A percentile compares a stretch with the other conserved stretches of the same genome.
These are phyloP conservation scores for Quercus cerris DNA, from an alignment of 306 rosid genomes.

Conservation along the genomic window DNA sequence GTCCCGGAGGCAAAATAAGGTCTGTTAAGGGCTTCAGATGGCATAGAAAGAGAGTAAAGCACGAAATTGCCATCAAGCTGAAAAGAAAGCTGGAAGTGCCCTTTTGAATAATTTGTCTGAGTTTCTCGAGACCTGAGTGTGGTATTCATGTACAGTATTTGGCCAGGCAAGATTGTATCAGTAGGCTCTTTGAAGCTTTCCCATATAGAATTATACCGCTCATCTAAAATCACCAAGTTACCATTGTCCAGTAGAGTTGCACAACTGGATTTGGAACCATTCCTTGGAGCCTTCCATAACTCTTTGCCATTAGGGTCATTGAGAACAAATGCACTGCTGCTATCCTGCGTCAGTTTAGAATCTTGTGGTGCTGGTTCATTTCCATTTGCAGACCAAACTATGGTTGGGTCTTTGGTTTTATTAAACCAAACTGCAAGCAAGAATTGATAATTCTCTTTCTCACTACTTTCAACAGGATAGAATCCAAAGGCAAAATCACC, in stretches of 20 bases:
- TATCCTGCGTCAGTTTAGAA: slow-evolving; percentile 3
- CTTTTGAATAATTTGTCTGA: slow-evolving; percentile 10
- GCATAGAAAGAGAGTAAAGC: not conserved
- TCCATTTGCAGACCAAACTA: slow-evolving; percentile 36
- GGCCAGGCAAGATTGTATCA: slow-evolving; percentile 32
- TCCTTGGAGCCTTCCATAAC: slow-evolving; percentile 6
- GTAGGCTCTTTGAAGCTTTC: slow-evolving; percentile 25
- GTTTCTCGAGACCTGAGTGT: slow-evolving; percentile 8
- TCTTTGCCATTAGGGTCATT: not conserved
- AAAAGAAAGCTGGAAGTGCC: slow-evolving; percentile 22
- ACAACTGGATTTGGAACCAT: not conserved
- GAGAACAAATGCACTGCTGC: not conserved
- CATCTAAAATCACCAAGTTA: slow-evolving; percentile 16
- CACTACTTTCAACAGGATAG: too few relatives aligned
- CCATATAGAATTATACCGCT: slow-evolving; percentile 10
- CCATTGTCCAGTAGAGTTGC: slow-evolving; percentile 19
- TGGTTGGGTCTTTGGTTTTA: slow-evolving; percentile 3
- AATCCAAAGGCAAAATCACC: too few relatives aligned
- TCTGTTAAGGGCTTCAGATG: rapidly evolving
- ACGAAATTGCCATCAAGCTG: slow-evolving; percentile 9
- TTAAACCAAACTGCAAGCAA: slow-evolving; percentile 24
- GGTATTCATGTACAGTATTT: not conserved
- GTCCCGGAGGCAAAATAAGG: slow-evolving; percentile 13
- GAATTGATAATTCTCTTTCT: not conserved
- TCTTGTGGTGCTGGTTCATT: slow-evolving; percentile 11